Evolutionary conservation across 2,329 filamentous ascomycete species (phyloP), one percentile per base, ranked within the genome.

Genomic region (Colletotrichum somersetense): DNA sequence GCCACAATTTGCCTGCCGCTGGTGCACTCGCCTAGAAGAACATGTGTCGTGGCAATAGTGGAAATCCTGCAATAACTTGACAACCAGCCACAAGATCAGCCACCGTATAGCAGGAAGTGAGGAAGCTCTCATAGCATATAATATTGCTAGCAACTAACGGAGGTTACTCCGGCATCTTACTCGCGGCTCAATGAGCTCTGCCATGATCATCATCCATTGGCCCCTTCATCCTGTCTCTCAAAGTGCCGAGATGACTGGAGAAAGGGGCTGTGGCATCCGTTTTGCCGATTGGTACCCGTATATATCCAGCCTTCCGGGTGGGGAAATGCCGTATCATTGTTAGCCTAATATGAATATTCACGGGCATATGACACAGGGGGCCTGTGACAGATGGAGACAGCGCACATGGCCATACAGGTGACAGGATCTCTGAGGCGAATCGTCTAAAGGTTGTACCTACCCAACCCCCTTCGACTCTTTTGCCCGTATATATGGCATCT

Each of bases 21-120:
- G 33, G 16, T 12, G n/a, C 48, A 26, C 18, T 23, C 26, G 38
- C 42, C n/a, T n/a, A 46, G 40, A 38, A 30, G 44, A 48, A 44
- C 50, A 33, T 18, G 11, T 68, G 42, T 70, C 55, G 53, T 68
- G 53, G 58, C 53, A 62, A 30, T 42, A 30, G 65, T 68, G 69
- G 57, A 48, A 14, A 55, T 40, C 14, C 33, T 42, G 52, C 4
- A 62, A 33, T 62, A 55, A 44, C 20, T 1, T 38, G 35, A 50
- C 10, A 23, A 46, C 26, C 10, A 20, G 52, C 62, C 52, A 63
- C 40, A 18, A 30, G 33, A 40, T 30, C 66, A 52, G n/a, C 26
- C 50, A 33, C 35, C 66, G 8, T 57, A 66, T 40, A 48, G 26
- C 23, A 44, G 42, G 26, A 38, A 50, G 20, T 44, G 46, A 64